These are phyloP conservation scores for Penicillium alfredii DNA, from an alignment of 495 filamentous ascomycete species.

Conservation along the genomic window DNA sequence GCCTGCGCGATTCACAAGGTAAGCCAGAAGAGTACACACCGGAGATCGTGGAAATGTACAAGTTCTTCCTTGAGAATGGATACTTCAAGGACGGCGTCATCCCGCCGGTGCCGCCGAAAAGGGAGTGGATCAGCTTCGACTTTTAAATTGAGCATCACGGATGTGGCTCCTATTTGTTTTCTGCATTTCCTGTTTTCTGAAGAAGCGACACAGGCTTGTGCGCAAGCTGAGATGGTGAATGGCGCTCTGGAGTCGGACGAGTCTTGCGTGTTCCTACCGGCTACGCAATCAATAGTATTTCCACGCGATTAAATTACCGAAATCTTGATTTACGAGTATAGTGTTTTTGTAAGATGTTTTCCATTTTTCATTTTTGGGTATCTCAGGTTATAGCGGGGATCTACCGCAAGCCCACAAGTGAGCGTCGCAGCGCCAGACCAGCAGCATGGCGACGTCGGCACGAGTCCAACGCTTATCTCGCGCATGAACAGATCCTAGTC, in stretches of 20 bases:
- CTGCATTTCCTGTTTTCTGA: neutral
- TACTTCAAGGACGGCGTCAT: conserved; percentile 57
- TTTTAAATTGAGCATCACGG: conserved; percentile 38
- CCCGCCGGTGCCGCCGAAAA: conserved; percentile 65
- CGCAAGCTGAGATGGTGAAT: neutral
- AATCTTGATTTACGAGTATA: no score
- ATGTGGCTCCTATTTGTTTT: neutral
- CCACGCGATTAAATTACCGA: no score
- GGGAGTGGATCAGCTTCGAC: conserved; percentile 67
- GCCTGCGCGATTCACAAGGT: conserved; percentile 32
- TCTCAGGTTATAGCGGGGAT: conserved; percentile 35
- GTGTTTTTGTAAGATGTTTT: conserved; percentile 32
- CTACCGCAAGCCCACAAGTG: conserved; percentile 18
- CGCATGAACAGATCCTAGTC: conserved; percentile 5
- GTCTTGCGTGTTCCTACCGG: no score
- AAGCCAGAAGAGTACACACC: conserved; percentile 38
- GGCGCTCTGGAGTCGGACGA: conserved; percentile 1
- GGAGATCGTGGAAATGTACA: conserved; percentile 53
- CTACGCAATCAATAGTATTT: no score
- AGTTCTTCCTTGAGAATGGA: conserved; percentile 53
- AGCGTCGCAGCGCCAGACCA: conserved; percentile 15
- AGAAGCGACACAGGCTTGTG: neutral
- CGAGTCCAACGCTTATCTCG: no score
- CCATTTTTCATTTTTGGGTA: conserved; percentile 33
- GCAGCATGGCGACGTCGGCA: conserved; percentile 8